Evolutionary conservation across 116 monocot genomes (phyloP).

Genomic region (Thalassia testudinum): DNA sequence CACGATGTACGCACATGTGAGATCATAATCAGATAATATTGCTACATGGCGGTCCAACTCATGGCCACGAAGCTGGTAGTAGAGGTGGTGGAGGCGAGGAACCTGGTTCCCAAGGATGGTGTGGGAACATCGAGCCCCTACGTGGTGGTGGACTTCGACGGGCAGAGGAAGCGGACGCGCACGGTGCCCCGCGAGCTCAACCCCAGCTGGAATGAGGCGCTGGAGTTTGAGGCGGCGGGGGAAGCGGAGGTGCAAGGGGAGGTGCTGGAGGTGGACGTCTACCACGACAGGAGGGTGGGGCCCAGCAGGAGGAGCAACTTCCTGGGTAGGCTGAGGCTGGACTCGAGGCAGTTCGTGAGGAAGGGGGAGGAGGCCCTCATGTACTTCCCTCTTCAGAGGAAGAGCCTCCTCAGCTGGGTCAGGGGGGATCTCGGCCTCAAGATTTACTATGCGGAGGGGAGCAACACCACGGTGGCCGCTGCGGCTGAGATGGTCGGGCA

Average conservation of each 20-base stretch:
- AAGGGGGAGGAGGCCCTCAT: conserved; percentile 81
- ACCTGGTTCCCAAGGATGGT: conserved; percentile 83
- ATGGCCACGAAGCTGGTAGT: conserved; percentile 37
- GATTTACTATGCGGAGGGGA: conserved; percentile 48
- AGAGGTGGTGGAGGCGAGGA: conserved; percentile 70
- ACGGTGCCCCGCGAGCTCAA: conserved; percentile 58
- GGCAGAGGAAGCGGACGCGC: conserved; percentile 53
- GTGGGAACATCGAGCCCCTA: conserved; percentile 72
- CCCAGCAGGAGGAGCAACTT: conserved; percentile 49
- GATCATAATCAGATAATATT: too few species aligned
- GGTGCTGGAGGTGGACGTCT: conserved; percentile 52
- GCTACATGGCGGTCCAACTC: neutral
- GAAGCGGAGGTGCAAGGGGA: conserved; percentile 12
- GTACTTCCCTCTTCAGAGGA: conserved; percentile 76
- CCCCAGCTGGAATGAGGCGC: conserved; percentile 58
- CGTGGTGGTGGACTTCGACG: conserved; percentile 69
- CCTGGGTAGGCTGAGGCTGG: conserved; percentile 60
- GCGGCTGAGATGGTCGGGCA: neutral
- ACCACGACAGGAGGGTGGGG: conserved; percentile 44
- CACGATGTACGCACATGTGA: too few species aligned
- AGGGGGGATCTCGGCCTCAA: conserved; percentile 57
- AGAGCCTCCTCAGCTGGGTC: conserved; percentile 72
- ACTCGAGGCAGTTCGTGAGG: conserved; percentile 47
- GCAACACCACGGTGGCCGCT: neutral
- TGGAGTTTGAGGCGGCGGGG: conserved; percentile 36